phyloP scores from a whole-genome alignment of 2,329 filamentous ascomycete genomes.

The Emergomyces pasteurianus region DNA sequence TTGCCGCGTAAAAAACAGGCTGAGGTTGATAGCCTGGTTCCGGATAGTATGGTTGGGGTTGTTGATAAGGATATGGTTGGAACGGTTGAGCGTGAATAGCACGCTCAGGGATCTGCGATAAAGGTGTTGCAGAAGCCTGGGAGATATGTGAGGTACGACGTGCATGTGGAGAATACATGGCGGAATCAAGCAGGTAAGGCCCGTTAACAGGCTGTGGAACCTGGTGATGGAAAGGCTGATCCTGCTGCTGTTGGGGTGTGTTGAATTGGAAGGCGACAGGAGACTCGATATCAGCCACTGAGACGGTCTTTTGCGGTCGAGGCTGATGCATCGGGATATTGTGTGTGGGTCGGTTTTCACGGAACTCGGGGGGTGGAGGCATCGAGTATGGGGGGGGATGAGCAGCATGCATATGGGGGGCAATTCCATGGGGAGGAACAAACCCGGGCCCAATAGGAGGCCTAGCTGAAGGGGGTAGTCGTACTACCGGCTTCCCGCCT shows the following conservation, averaged over 20 bases:
- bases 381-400: slow-evolving; percentile 39
- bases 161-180: slow-evolving; percentile 47
- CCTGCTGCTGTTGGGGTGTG: slow-evolving; percentile 52
- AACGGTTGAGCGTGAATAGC: slow-evolving; percentile 85
- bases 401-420: neutral
- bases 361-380: slow-evolving; percentile 44
- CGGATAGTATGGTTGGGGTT: slow-evolving; percentile 44
- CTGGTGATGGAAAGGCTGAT: slow-evolving; percentile 89
- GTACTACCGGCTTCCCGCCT: slow-evolving; percentile 59
- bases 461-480: slow-evolving; percentile 56
- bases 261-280: slow-evolving; percentile 52
- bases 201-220: slow-evolving; percentile 63
- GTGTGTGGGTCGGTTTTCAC: slow-evolving; percentile 48
- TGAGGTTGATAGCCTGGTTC: slow-evolving; percentile 45
- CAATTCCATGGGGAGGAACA: slow-evolving; percentile 8
- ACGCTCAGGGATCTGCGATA: slow-evolving; percentile 86
- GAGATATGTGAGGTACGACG: slow-evolving; percentile 59
- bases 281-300: slow-evolving; percentile 82
- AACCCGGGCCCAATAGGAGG: slow-evolving; percentile 16
- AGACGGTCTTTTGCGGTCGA: slow-evolving; percentile 86
- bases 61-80: slow-evolving; percentile 58
- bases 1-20: slow-evolving; percentile 57
- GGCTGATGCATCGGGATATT: slow-evolving; percentile 78
- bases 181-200: slow-evolving; percentile 38
- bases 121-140: slow-evolving; percentile 63